Evolutionary conservation across 345 rosid genomes (phyloP).

Genomic region (Erysimum cheiranthoides): DNA sequence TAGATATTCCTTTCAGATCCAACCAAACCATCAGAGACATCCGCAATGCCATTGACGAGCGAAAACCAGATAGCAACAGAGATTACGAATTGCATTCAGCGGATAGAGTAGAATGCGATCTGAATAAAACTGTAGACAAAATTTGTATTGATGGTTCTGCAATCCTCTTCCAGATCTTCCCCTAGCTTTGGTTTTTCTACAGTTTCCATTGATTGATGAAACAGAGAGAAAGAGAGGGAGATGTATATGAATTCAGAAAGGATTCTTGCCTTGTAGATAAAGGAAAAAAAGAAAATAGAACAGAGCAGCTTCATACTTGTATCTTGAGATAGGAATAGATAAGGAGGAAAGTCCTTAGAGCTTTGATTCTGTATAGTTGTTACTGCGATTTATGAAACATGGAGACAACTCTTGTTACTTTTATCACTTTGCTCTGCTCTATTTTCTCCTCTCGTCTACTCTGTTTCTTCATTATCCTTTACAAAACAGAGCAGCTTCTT

Average conservation of each 20-base stretch:
- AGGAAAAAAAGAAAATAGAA: background rate
- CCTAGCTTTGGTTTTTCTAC: constrained; percentile 22
- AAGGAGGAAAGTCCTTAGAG: constrained; percentile 14
- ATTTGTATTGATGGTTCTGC: background rate
- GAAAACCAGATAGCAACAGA: background rate
- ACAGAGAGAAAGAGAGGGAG: constrained; percentile 1
- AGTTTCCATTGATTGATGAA: constrained; percentile 14
- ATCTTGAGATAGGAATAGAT: constrained; percentile 19
- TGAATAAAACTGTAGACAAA: background rate
- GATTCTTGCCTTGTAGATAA: constrained; percentile 16
- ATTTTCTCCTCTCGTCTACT: background rate
- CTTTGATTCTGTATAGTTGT: constrained; percentile 24
- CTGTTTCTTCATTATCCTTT: background rate
- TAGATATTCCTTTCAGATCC: background rate
- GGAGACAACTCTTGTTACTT: constrained; percentile 13
- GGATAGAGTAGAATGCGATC: constrained; percentile 11
- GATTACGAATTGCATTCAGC: background rate
- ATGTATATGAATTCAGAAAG: constrained; percentile 22
- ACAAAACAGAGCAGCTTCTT: background rate
- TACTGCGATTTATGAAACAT: constrained; percentile 19
- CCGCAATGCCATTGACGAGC: constrained; percentile 6
- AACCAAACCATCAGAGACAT: constrained; percentile 40
- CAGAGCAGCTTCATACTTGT: constrained; percentile 12
- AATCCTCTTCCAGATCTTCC: background rate
- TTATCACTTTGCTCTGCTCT: background rate